phyloP scores from a whole-genome alignment of 257 asterid genomes.

The Vinca minor region DNA sequence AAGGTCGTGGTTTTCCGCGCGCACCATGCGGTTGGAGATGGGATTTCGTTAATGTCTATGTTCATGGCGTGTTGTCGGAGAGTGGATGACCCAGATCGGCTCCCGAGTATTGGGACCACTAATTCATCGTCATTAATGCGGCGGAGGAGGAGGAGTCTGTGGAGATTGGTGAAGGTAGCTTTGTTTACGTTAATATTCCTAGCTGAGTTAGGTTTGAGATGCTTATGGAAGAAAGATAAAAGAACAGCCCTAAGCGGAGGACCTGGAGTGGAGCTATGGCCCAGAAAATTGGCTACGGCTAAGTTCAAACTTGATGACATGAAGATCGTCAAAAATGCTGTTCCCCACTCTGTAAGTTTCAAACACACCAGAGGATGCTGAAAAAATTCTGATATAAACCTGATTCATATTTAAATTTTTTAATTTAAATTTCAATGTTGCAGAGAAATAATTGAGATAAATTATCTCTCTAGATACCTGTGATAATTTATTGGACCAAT shows the following conservation, averaged over 20 bases:
- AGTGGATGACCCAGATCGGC: constrained; percentile 34
- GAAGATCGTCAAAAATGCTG: constrained; percentile 29
- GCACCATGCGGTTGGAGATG: constrained; percentile 87
- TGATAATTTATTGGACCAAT: too few relatives aligned
- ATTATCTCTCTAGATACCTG: too few relatives aligned
- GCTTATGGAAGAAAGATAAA: constrained; percentile 33
- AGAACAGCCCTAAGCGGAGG: constrained; percentile 34
- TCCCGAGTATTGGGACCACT: constrained; percentile 25
- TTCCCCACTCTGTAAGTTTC: constrained; percentile 25
- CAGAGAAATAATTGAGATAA: too few relatives aligned
- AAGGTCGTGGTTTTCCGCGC: constrained; percentile 42
- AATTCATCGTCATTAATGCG: too few relatives aligned
- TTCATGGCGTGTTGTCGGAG: constrained; percentile 50
- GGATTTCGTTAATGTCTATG: constrained; percentile 58
- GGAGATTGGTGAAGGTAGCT: constrained; percentile 22
- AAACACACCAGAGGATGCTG: too few relatives aligned
- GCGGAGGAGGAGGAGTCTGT: too few relatives aligned
- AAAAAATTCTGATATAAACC: too few relatives aligned
- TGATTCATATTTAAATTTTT: too few relatives aligned
- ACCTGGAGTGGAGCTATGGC: constrained; percentile 50
- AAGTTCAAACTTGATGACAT: constrained; percentile 30
- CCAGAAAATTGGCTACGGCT: constrained; percentile 36
- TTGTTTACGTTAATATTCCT: constrained; percentile 30
- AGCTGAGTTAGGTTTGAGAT: constrained; percentile 22
- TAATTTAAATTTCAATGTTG: too few relatives aligned